phyloP scores from a whole-genome alignment of 345 rosid species.

The Boechera divaricarpa region DNA sequence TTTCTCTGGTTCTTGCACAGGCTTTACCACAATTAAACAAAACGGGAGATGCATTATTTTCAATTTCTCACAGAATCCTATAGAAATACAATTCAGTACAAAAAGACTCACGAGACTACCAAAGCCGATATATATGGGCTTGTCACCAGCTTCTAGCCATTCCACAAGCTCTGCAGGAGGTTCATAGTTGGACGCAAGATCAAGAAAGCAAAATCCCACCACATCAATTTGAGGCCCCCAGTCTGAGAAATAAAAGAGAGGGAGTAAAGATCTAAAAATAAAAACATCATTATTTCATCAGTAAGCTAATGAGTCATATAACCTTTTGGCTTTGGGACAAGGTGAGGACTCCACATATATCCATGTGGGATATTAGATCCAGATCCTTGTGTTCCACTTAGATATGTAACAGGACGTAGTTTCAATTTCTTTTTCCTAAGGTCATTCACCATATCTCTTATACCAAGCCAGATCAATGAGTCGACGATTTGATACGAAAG shows the following conservation, averaged over 20 bases:
- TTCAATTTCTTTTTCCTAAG: slow-evolving; percentile 86
- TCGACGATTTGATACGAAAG: slow-evolving; percentile 97
- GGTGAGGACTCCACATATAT: slow-evolving; percentile 99
- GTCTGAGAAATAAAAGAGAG: slow-evolving; percentile 59
- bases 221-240: slow-evolving; percentile 98
- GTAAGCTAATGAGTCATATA: slow-evolving; percentile 22
- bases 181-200: slow-evolving; percentile 95
- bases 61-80: not conserved
- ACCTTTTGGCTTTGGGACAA: slow-evolving; percentile 99
- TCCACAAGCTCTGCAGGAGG: slow-evolving; percentile 85
- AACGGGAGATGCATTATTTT: slow-evolving; percentile 22
- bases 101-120: slow-evolving; percentile 93
- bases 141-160: slow-evolving; percentile 92
- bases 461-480: slow-evolving; percentile 98
- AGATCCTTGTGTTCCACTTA: slow-evolving; percentile 95
- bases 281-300: not conserved
- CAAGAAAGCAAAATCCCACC: slow-evolving; percentile 98
- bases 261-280: slow-evolving; percentile 3
- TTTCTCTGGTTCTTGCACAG: slow-evolving; percentile 87
- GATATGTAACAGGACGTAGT: slow-evolving; percentile 95
- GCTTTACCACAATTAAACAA: slow-evolving; percentile 54
- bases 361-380: slow-evolving; percentile 93
- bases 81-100: slow-evolving; percentile 10
- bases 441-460: slow-evolving; percentile 96
- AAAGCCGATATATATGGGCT: slow-evolving; percentile 95